Evolutionary conservation across 306 rosid species (phyloP), one percentile per base, ranked within the genome.

Genomic region (Trifolium pratense): DNA sequence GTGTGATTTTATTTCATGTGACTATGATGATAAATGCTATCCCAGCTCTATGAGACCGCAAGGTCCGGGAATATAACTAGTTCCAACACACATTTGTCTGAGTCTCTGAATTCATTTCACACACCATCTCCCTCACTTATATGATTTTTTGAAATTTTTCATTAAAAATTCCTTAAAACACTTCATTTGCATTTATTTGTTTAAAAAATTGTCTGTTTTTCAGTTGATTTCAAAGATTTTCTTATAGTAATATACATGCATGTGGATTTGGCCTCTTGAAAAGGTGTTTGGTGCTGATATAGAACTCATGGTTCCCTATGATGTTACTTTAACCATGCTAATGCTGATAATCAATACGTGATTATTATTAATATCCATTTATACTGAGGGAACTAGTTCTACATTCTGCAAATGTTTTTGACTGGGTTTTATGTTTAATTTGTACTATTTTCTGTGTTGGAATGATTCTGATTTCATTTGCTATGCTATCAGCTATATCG

Each of bases 301-400:
- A 18, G 61, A 3, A 20, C 21, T 55, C 7, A 7, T n/a, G 8
- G 68, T 84, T 80, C 82, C 80, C 84, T 5, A 15, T 84, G 87
- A 80, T 80, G 77, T 18, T 64, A 43, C 15, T 37, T 77, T 31
- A 17, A 82, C 98, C 92, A 84, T 92, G 96, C 92, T 90, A 90
- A 92, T 88, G 68, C 88, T 88, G 96, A 88, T 79, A 62, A 67
- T 36, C 6, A 7, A 36, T 31, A 60, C 21, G 59, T 87, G 94
- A 86, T 82, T 84, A 64, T 39, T 37, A 0, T 34, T 66, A 8
- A 15, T 61, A 64, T 49, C 18, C 26, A 16, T 73, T 6, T 73
- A 10, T 23, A 62, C 91, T 88, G 93, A 88, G 97, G 93, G 93
- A 85, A 81, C 82, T 52, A 7, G 31, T 64, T 32, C 55, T 2